Evolutionary conservation across 352 stramenopile genomes (phyloP).

Genomic region (Stephanocyclus meneghinianus): DNA sequence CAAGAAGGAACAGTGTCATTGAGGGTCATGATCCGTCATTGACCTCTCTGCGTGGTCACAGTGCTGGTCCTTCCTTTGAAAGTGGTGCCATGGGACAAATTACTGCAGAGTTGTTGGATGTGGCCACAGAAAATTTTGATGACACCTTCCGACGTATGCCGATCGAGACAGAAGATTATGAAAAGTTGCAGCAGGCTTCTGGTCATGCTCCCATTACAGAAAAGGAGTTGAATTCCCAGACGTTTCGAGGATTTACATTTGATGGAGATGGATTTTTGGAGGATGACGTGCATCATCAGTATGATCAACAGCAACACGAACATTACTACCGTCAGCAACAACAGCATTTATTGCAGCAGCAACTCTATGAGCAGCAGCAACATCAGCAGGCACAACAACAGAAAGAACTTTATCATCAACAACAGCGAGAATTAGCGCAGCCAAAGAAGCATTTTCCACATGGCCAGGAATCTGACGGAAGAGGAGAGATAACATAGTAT

Average conservation of each 20-base stretch:
- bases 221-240: constrained; percentile 74
- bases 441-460: background rate
- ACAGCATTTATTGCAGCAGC: background rate
- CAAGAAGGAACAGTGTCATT: constrained; percentile 36
- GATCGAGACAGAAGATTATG: constrained; percentile 76
- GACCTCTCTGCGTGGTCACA: constrained; percentile 22
- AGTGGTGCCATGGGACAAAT: constrained; percentile 44
- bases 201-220: constrained; percentile 53
- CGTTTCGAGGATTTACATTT: constrained; percentile 81
- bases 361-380: background rate
- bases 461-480: background rate
- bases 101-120: constrained; percentile 63
- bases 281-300: background rate
- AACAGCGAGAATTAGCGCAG: background rate
- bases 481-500: constrained; percentile 6
- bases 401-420: background rate
- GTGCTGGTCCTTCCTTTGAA: constrained; percentile 38
- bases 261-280: constrained; percentile 55
- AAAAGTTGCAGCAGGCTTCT: constrained; percentile 49
- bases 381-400: constrained; percentile 9
- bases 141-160: constrained; percentile 79
- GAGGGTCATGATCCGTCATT: constrained; percentile 12
- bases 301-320: background rate
- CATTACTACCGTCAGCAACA: constrained; percentile 3
- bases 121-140: constrained; percentile 81